phyloP scores from a whole-genome alignment of 306 rosid species.

The Castanea crenata region DNA sequence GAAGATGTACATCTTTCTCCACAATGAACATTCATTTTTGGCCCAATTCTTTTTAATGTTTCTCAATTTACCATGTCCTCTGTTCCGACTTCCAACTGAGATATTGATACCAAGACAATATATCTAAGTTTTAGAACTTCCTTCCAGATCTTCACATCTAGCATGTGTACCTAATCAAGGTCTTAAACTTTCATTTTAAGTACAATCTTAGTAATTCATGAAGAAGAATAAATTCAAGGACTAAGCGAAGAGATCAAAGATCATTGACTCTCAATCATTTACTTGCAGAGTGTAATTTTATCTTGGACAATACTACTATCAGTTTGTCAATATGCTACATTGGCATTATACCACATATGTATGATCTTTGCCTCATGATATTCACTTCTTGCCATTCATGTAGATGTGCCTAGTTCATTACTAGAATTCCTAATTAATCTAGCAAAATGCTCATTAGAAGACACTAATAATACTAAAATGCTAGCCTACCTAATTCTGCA shows the following conservation, averaged over 20 bases:
- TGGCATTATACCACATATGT: background rate
- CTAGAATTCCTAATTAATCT: background rate
- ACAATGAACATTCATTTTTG: background rate
- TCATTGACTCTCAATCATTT: background rate
- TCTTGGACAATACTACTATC: background rate
- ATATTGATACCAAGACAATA: background rate
- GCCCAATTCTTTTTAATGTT: background rate
- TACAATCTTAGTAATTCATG: background rate
- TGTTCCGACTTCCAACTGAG: background rate
- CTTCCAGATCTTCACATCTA: background rate
- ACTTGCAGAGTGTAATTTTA: background rate
- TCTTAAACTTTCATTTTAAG: background rate
- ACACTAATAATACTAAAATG: background rate
- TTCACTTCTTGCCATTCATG: background rate
- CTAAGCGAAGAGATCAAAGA: background rate
- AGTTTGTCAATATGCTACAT: background rate
- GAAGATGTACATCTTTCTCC: background rate
- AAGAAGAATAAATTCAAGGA: background rate
- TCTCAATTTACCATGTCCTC: background rate
- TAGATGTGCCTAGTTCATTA: background rate
- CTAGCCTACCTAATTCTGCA: constrained; percentile 33
- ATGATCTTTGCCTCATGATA: background rate
- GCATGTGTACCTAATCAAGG: background rate
- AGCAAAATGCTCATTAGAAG: background rate
- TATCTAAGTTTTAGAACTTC: background rate